Evolutionary conservation across 2,329 filamentous ascomycete genomes (phyloP), one percentile per base, ranked within the genome.

Genomic region (Fusarium sp.): DNA sequence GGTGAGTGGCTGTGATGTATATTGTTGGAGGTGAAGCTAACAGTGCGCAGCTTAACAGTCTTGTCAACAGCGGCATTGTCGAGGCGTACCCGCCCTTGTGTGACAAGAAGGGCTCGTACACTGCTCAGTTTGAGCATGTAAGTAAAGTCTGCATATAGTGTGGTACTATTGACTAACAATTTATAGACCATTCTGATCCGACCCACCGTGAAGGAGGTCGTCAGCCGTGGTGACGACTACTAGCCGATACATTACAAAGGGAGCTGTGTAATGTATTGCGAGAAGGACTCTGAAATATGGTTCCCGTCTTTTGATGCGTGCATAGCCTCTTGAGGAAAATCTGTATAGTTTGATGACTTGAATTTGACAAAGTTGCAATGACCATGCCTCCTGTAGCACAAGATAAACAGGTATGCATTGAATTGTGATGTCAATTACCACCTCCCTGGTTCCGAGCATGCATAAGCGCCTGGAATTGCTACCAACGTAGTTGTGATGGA

Each of bases 51-150:
- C 86, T 98, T 82, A 98, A 97, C 85, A 96, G 92, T 80, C 88
- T 98, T 48, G 95, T 98, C 56, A 88, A 91, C 48, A 91, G 88
- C 67, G 95, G 95, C 68, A 93, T 98, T 77, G 94, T 98, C 50
- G 94, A 98, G 84, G 91, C 94, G 50, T 98, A 98, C 82, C 95
- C 95, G 43, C 95, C 95, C 34, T 87, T 98, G 77, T 92, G 93
- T 77, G 95, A 98, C 85, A 92, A 95, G 85, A 97, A 97, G 89
- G 96, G 96, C 68, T 97, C 94, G 30, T 98, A 97, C 83, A 97
- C 95, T 30, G 96, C 95, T 74, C 95, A 98, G 82, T 97, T 92
- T 81, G 95, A 98, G 87, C 95, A 98, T 86, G 95, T 97, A 85
- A 89, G 93, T 90, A 23, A 32, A 58, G 56, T 23, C 14, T 25